phyloP scores from a whole-genome alignment of 257 asterid genomes.

The Catharanthus roseus region DNA sequence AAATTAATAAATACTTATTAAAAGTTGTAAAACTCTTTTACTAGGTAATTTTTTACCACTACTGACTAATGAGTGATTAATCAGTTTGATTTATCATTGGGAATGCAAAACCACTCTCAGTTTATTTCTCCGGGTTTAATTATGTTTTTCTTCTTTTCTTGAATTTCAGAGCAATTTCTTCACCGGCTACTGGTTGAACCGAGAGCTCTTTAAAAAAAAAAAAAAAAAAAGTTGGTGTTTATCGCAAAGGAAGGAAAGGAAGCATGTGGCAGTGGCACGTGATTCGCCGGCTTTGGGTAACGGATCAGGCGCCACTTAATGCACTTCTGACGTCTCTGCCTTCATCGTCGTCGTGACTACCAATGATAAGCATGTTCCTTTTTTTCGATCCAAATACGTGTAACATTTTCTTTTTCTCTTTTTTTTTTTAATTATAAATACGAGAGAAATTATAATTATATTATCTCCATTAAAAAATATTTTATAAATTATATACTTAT shows the following conservation, averaged over 20 bases:
- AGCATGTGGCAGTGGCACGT: conserved; percentile 46
- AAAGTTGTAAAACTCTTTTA: too few species aligned
- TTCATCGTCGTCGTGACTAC: conserved; percentile 40
- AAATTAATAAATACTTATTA: too few species aligned
- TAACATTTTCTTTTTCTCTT: too few species aligned
- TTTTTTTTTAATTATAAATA: too few species aligned
- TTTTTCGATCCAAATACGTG: too few species aligned
- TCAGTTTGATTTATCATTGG: not conserved
- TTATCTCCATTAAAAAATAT: too few species aligned
- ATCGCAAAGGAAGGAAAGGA: not conserved
- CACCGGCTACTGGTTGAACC: conserved; percentile 13
- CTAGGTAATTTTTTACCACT: too few species aligned
- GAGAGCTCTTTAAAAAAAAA: too few species aligned
- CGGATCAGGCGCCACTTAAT: conserved; percentile 45
- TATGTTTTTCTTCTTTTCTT: conserved; percentile 11
- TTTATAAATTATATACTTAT: too few species aligned
- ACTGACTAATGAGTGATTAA: conserved; percentile 1
- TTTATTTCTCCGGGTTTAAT: conserved; percentile 33
- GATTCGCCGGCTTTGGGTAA: conserved; percentile 26
- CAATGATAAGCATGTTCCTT: conserved; percentile 23
- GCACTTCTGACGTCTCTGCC: conserved; percentile 50
- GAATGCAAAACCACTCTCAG: not conserved
- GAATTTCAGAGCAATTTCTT: conserved; percentile 11
- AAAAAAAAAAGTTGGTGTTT: not conserved
- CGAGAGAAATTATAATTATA: too few species aligned